These are phyloP conservation scores for Mortierella sp. DNA, from an alignment of 371 early-diverging fungal species.

Conservation along the genomic window DNA sequence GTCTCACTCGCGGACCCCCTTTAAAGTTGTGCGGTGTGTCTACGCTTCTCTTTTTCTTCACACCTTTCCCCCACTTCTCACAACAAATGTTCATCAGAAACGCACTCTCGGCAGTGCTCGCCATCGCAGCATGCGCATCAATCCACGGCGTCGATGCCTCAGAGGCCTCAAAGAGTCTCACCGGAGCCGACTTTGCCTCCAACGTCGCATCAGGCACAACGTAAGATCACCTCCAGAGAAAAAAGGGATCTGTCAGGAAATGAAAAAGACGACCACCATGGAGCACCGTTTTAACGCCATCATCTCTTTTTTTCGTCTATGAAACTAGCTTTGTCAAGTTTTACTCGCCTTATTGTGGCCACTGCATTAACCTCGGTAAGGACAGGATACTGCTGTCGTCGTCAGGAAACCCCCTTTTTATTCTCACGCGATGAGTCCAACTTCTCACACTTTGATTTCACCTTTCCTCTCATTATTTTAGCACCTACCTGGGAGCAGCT, in stretches of 20 bases:
- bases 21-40: background rate
- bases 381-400: background rate
- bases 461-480: conserved; percentile 22
- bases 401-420: background rate
- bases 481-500: conserved; percentile 68
- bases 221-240: conserved; percentile 2
- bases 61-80: background rate
- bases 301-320: background rate
- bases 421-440: background rate
- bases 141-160: conserved; percentile 23
- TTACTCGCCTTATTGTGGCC: conserved; percentile 40
- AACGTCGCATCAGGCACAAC: conserved; percentile 37
- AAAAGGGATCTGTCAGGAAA: background rate
- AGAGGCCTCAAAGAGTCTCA: conserved; percentile 34
- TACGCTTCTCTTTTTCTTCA: background rate
- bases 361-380: conserved; percentile 42
- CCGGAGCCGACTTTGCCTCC: conserved; percentile 31
- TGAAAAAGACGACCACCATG: background rate
- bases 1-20: background rate
- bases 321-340: conserved; percentile 50
- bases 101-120: conserved; percentile 31
- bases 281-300: background rate
- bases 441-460: background rate
- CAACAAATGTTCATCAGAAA: conserved; percentile 34
- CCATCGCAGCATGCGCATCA: conserved; percentile 25